Base-by-base conservation (phyloP, 345 rosid species). In the Arabidopsis arenosa region DNA sequence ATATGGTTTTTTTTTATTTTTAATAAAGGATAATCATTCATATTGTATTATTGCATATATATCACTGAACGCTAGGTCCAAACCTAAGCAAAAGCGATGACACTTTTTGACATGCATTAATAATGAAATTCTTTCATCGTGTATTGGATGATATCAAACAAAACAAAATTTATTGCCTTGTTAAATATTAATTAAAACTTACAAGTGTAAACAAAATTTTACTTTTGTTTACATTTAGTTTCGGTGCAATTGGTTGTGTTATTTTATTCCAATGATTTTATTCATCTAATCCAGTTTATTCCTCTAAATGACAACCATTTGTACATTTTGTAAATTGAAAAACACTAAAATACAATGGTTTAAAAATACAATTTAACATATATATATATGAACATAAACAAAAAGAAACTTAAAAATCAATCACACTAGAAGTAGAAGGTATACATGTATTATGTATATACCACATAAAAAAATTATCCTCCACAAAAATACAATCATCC, bases 21-120 rank as follows among this genome's bases (percentile, higher is more conserved):
- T 18, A 18, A 18, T 18, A 18, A 18, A 18, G 21, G 21, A 28
- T 26, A n/a, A 11, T 72, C 26, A 37, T 6, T 37, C 35, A 48
- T 17, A 70, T 45, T 37, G 13, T 49, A 40, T 18, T 57, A 61
- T 40, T 40, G 30, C 45, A 28, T 3, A 3, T 28, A 35, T 37
- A 60, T 61, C 44, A 36, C 70, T 11, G 44, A 33, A 17, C 6
- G 63, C 64, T 32, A 69, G 44, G 44, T 69, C 44, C 64, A 35
- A 43, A 14, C 21, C 65, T 41, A 15, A 68, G 10, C 30, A 5
- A 28, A 55, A 1, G 74, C 65, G n/a, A 70, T 18, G 13, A 17
- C 14, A 17, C 8, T n/a, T 68, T 39, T 9, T n/a, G 40, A 9
- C 17, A 54, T 18, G 18, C 9, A 67, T 39, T 45, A 45, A 45